Evolutionary conservation across 2,329 filamentous ascomycete species (phyloP).

Genomic region (Simplicillium aogashimaense): DNA sequence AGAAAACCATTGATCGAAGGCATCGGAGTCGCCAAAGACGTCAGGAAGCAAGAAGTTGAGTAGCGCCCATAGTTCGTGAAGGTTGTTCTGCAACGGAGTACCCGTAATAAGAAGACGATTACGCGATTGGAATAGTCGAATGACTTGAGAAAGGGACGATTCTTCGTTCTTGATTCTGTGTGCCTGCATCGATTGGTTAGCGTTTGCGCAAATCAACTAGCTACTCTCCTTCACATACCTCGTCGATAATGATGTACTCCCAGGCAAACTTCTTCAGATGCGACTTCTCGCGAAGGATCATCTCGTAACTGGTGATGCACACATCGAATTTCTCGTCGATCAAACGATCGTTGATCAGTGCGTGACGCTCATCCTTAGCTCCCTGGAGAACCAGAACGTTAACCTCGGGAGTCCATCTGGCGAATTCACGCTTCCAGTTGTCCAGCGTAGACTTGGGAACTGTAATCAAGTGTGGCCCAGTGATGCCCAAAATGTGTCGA

Average conservation of each 20-base stretch:
- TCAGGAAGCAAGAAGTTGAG: conserved; percentile 97
- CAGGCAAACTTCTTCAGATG: conserved; percentile 96
- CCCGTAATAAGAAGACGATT: conserved; percentile 94
- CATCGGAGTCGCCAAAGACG: conserved; percentile 92
- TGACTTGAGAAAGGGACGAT: conserved; percentile 91
- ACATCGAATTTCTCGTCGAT: conserved; percentile 94
- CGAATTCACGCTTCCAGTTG: conserved; percentile 96
- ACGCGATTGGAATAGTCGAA: conserved; percentile 89
- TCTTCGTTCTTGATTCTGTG: conserved; percentile 99
- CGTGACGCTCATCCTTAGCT: conserved; percentile 83
- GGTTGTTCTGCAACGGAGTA: conserved; percentile 93
- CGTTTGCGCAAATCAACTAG: background rate
- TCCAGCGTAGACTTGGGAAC: conserved; percentile 97
- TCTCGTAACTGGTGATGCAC: conserved; percentile 97
- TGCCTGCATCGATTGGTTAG: conserved; percentile 29
- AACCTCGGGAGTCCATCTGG: conserved; percentile 89
- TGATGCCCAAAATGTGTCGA: conserved; percentile 80
- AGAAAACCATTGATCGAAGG: conserved; percentile 98
- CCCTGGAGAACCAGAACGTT: conserved; percentile 91
- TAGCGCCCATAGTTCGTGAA: conserved; percentile 95
- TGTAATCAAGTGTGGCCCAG: conserved; percentile 79
- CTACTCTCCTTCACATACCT: conserved; percentile 27
- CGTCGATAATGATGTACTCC: conserved; percentile 99
- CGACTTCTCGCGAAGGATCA: conserved; percentile 91
- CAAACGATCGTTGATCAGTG: conserved; percentile 83